These are phyloP conservation scores for Fusarium heterosporum DNA, from an alignment of 2,329 filamentous ascomycete species.

Conservation along the genomic window DNA sequence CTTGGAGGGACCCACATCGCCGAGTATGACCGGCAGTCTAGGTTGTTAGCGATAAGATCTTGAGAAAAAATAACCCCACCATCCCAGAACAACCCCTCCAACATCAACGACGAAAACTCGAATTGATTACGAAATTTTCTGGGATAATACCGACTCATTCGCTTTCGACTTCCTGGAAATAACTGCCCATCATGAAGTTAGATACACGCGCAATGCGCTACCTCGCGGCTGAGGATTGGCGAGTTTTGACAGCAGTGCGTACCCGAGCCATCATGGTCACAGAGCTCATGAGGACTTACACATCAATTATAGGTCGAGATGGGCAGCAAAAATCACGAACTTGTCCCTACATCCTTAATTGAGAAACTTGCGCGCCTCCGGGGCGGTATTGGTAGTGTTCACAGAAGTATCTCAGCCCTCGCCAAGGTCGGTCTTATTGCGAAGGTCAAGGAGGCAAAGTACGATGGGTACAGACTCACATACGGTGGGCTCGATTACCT, in stretches of 20 bases:
- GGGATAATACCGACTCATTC: slow-evolving; percentile 1
- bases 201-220: slow-evolving; percentile 95
- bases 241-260: slow-evolving; percentile 88
- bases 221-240: slow-evolving; percentile 92
- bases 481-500: slow-evolving; percentile 98
- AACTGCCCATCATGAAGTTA: slow-evolving; percentile 80
- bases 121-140: not conserved
- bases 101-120: slow-evolving; percentile 11
- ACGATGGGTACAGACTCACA: slow-evolving; percentile 95
- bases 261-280: slow-evolving; percentile 48
- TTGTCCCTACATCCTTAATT: slow-evolving; percentile 92
- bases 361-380: slow-evolving; percentile 84
- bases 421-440: slow-evolving; percentile 94
- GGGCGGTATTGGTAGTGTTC: slow-evolving; percentile 81
- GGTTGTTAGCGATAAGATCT: slow-evolving; percentile 48
- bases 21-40: slow-evolving; percentile 3
- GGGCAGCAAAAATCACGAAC: slow-evolving; percentile 95
- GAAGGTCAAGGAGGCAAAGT: slow-evolving; percentile 93
- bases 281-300: slow-evolving; percentile 45
- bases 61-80: slow-evolving; percentile 49
- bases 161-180: not conserved
- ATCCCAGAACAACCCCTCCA: slow-evolving; percentile 44
- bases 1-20: slow-evolving; percentile 3
- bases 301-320: slow-evolving; percentile 78
- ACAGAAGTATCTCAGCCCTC: slow-evolving; percentile 87